Conservation (phyloP, 352 stramenopile genomes). For the Pythium rhizo-oryzae region DNA sequence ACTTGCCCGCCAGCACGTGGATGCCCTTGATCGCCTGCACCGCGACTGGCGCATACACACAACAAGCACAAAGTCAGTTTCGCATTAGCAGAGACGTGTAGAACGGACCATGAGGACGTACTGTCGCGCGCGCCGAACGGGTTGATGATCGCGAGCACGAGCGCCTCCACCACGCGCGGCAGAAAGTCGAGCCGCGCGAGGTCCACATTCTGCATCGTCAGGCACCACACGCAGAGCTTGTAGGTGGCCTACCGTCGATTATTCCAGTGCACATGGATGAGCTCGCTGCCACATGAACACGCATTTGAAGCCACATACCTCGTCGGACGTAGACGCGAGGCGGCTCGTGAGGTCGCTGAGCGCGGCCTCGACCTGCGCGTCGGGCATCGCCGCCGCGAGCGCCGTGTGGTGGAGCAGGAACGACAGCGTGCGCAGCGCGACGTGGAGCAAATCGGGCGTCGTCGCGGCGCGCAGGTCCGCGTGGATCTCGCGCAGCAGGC, state of each 20-base stretch:
- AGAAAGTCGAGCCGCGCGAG: conserved; percentile 46
- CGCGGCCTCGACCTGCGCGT: conserved; percentile 44
- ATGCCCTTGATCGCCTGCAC: conserved; percentile 67
- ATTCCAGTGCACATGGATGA: neutral
- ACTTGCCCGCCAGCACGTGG: conserved; percentile 56
- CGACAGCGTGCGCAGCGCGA: conserved; percentile 60
- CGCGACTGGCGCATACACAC: conserved; percentile 42
- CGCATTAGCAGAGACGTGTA: too few species aligned
- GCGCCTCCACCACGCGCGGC: conserved; percentile 50
- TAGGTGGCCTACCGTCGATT: conserved; percentile 42
- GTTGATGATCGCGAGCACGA: conserved; percentile 73
- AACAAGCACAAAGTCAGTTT: conserved; percentile 9
- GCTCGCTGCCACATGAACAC: too few species aligned
- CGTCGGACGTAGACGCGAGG: conserved; percentile 59
- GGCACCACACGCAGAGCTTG: conserved; percentile 70
- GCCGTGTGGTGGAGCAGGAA: conserved; percentile 65
- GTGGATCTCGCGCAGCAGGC: conserved; percentile 45
- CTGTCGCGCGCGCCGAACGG: conserved; percentile 69
- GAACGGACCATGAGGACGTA: too few species aligned
- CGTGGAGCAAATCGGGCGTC: conserved; percentile 40
- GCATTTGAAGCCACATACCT: conserved; percentile 26
- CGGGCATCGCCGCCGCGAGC: conserved; percentile 42
- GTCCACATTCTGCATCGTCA: conserved; percentile 65
- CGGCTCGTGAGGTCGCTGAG: conserved; percentile 51
- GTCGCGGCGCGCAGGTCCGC: conserved; percentile 50